Conservation (phyloP, 208 protist genomes). For the Acanthamoeba triangularis region DNA sequence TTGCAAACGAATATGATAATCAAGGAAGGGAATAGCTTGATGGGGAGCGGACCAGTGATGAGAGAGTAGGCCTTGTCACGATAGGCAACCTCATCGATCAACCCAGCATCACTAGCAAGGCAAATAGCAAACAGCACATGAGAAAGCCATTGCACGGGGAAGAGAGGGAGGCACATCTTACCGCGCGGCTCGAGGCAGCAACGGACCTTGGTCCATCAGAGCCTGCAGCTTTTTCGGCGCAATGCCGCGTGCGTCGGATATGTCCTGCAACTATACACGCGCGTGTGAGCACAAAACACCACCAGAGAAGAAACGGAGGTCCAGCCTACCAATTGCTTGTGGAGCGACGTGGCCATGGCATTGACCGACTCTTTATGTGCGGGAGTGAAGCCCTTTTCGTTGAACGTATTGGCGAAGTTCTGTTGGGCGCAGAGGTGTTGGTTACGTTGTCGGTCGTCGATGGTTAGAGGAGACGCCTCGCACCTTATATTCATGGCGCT, state of each 20-base stretch:
- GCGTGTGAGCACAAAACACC: neutral
- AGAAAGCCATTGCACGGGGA: neutral
- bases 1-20: no score
- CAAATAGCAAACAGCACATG: neutral
- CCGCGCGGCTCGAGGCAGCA: slow-evolving; percentile 12
- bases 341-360: slow-evolving; percentile 43
- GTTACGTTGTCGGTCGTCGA: neutral
- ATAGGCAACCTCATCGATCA: slow-evolving; percentile 36
- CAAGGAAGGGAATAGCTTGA: no score
- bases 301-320: neutral
- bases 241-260: neutral
- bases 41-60: neutral
- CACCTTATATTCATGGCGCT: slow-evolving; percentile 74
- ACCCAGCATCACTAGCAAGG: neutral
- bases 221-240: neutral
- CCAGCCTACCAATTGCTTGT: slow-evolving; percentile 7
- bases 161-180: neutral
- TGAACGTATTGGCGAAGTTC: slow-evolving; percentile 72
- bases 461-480: neutral
- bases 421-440: neutral
- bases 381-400: slow-evolving; percentile 39
- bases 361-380: slow-evolving; percentile 2
- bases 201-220: slow-evolving; percentile 41
- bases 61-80: slow-evolving; percentile 13
- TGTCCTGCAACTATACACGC: neutral